Evolutionary conservation across 2,329 filamentous ascomycete genomes (phyloP), one percentile per base, ranked within the genome.

Genomic region (Cladosporium velox): DNA sequence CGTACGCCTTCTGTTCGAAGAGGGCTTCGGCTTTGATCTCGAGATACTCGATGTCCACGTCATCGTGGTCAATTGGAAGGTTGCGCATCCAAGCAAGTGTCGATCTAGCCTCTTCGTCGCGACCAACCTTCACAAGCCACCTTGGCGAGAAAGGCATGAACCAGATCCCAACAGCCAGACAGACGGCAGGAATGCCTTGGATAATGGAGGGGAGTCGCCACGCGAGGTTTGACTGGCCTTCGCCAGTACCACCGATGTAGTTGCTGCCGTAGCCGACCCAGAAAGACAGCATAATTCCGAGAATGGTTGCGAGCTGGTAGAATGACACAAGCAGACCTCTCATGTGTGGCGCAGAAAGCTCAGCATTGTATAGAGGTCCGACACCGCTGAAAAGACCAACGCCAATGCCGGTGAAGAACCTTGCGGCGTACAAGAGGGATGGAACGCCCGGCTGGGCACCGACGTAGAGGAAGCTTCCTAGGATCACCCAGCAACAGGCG

Each of bases 161-260:
- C 14, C 72, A 55, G 28, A 77, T 76, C 2, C 74, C 74, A 32
- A 72, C 35, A 5, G 71, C 74, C 2, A 77, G 69, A 2, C 73
- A 67, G 1, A 76, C 41, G 14, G 70, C 75, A 2, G 76, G 74
- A 15, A 77, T 52, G 67, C 83, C 78, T 68, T 84, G 82, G 10
- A 84, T 72, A 6, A 82, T 68, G 67, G 83, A 83, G 0, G 82
- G 82, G 0, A 84, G 73, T 35, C 81, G 72, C 79, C 80, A 84
- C 2, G 80, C 72, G 78, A 54, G 70, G 64, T 63, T 68, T 35
- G 60, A 73, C 68, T 64, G 75, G 60, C 58, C 71, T 59, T 66
- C 71, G 67, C 66, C 71, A 14, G 65, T 74, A 1, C 70, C 71
- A 7, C 71, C 72, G 30, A 74, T 69, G 55, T 69, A 71, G 58